Conservation (phyloP, 1,284 basidiomycete species). For the Cutaneotrichosporon sp. region DNA sequence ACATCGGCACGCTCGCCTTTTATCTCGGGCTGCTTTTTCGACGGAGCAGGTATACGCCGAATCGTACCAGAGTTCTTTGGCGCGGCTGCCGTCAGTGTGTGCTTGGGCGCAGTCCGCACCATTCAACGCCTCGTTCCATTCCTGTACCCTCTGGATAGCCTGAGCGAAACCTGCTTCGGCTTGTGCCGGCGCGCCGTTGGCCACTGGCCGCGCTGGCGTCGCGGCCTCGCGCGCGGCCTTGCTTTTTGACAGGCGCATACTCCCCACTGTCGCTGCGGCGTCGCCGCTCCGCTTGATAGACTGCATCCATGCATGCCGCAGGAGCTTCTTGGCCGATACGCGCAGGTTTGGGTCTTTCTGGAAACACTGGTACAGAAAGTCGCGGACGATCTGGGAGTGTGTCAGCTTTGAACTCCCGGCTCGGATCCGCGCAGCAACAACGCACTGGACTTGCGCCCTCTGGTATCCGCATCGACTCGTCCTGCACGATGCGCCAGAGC, state of each 20-base stretch:
- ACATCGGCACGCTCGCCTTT: conserved; percentile 2
- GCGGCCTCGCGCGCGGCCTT: too few species aligned
- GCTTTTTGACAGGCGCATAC: not conserved
- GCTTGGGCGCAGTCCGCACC: conserved; percentile 53
- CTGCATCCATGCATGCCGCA: conserved; percentile 93
- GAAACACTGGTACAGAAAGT: conserved; percentile 95
- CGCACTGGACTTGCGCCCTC: conserved; percentile 72
- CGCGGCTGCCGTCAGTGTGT: not conserved
- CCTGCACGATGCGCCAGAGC: conserved; percentile 94
- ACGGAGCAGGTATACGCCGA: conserved; percentile 9
- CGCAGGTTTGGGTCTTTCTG: conserved; percentile 95
- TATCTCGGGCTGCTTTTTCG: conserved; percentile 1
- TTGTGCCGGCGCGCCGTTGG: conserved; percentile 51
- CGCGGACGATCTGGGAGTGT: conserved; percentile 70
- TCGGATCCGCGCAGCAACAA: not conserved
- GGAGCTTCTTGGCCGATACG: conserved; percentile 85
- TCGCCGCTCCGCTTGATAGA: conserved; percentile 51
- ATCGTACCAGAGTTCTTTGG: conserved; percentile 46
- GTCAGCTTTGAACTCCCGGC: not conserved
- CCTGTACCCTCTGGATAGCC: conserved; percentile 87
- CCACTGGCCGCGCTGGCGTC: not conserved
- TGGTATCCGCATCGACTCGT: conserved; percentile 91
- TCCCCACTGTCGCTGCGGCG: not conserved
- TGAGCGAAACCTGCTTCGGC: conserved; percentile 61
- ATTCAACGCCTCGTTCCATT: conserved; percentile 96